These are phyloP conservation scores for Paramecium tetraurelia DNA, from an alignment of 73 alveolate genomes.

Conservation along the genomic window DNA sequence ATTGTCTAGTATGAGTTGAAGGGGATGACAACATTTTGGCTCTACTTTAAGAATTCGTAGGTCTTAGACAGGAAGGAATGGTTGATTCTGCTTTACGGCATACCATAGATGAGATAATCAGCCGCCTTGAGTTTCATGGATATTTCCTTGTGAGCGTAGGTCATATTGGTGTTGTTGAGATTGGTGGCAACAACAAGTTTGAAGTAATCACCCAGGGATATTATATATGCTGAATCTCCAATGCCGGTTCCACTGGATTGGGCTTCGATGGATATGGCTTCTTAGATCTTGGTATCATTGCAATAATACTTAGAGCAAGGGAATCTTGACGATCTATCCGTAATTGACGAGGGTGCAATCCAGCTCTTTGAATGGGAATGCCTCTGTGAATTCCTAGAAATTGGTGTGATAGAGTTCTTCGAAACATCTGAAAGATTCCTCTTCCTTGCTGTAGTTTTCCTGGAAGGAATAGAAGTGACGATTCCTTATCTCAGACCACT, in stretches of 20 bases:
- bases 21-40: not conserved
- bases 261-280: not conserved
- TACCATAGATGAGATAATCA: not conserved
- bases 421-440: not conserved
- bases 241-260: not conserved
- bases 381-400: constrained; percentile 22
- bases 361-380: not conserved
- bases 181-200: not conserved
- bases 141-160: not conserved
- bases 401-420: not conserved
- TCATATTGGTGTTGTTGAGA: not conserved
- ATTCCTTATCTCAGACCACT: not conserved
- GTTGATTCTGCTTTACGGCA: not conserved
- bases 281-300: not conserved
- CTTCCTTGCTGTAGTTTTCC: not conserved
- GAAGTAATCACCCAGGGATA: not conserved
- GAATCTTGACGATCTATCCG: constrained; percentile 29
- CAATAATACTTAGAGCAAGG: not conserved
- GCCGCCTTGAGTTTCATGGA: not conserved
- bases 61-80: not conserved
- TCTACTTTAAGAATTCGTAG: not conserved
- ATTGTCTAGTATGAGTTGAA: not conserved
- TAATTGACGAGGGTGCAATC: not conserved
- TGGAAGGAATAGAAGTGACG: not conserved
- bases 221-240: not conserved